Evolutionary conservation across 78 protist species (phyloP).

Genomic region (Neovahlkampfia damariscottae): DNA sequence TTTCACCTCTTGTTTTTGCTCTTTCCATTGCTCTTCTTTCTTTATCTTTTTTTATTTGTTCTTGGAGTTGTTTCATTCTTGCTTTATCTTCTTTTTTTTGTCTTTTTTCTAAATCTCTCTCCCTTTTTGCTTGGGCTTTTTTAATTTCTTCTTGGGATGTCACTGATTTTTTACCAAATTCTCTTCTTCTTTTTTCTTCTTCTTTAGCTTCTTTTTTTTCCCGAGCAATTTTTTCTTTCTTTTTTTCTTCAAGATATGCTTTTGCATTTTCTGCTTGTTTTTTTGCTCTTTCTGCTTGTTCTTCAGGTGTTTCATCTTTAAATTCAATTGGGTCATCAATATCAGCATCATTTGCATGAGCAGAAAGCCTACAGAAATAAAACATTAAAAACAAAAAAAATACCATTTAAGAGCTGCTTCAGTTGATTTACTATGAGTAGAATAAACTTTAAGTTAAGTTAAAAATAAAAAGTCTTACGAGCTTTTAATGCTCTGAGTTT

Average conservation of each 20-base stretch:
- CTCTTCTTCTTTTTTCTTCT: neutral
- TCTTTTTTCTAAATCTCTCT: neutral
- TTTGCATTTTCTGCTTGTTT: neutral
- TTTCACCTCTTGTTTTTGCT: neutral
- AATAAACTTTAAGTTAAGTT: too few relatives aligned
- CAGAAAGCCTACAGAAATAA: too few relatives aligned
- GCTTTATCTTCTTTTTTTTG: neutral
- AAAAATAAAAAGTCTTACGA: too few relatives aligned
- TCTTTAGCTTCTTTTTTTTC: neutral
- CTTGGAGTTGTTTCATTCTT: neutral
- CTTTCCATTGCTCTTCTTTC: neutral
- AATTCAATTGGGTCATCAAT: neutral
- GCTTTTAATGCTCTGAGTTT: neutral
- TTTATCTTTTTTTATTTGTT: neutral
- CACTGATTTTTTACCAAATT: neutral
- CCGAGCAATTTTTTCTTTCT: neutral
- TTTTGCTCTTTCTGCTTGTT: neutral
- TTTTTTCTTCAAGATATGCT: neutral
- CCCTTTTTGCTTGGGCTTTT: neutral
- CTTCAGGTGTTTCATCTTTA: neutral
- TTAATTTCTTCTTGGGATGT: neutral
- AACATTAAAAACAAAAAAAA: too few relatives aligned
- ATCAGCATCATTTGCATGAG: neutral
- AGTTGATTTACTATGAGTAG: neutral
- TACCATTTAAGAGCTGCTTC: neutral